Conservation (phyloP, 305 asterid genomes). For the Fraxinus xanthoxyloides region DNA sequence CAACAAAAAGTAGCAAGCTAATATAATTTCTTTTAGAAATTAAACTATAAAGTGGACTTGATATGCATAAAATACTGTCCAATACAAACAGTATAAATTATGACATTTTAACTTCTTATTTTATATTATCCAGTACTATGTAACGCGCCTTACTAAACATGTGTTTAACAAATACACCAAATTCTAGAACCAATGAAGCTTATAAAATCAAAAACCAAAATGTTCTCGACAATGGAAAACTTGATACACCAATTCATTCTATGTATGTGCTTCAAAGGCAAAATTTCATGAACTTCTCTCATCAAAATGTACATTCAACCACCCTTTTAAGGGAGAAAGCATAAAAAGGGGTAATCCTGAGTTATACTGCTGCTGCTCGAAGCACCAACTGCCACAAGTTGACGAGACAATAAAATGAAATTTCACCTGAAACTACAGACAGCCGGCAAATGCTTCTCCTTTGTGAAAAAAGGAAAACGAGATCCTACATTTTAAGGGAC, state of each 20-base stretch:
- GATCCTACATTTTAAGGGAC: conserved; percentile 14
- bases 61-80: not conserved
- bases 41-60: not conserved
- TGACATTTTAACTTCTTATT: not conserved
- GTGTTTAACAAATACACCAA: conserved; percentile 20
- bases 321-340: conserved; percentile 32
- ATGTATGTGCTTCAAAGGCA: conserved; percentile 22
- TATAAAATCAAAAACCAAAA: conserved; percentile 29
- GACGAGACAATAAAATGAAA: conserved; percentile 26
- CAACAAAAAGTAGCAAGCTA: not conserved
- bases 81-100: not conserved
- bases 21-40: not conserved
- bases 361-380: conserved; percentile 22
- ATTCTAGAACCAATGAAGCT: conserved; percentile 21
- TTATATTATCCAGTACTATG: not conserved
- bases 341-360: conserved; percentile 10
- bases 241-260: conserved; percentile 18
- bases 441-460: conserved; percentile 25
- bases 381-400: conserved; percentile 14
- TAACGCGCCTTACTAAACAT: conserved; percentile 18
- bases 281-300: conserved; percentile 9
- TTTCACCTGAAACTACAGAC: conserved; percentile 29
- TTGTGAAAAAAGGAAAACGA: conserved; percentile 18
- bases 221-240: conserved; percentile 10
- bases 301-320: conserved; percentile 43